Percentiles rank a stretch among this genome's conserved stretches.
These are phyloP conservation scores for Syncephalis fuscata DNA, from an alignment of 371 early-diverging fungal genomes.

Conservation along the genomic window DNA sequence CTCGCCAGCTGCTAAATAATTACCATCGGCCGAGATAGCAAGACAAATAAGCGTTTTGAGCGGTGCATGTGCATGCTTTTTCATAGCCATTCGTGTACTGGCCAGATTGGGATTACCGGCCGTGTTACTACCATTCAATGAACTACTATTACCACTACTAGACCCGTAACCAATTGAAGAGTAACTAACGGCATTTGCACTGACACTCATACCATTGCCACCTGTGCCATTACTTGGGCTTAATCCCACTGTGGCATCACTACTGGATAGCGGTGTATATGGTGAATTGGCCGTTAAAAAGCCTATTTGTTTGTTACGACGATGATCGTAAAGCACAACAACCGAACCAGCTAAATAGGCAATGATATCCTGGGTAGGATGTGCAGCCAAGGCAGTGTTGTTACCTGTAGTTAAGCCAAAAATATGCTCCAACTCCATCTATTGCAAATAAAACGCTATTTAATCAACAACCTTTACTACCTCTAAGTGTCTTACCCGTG, in stretches of 20 bases:
- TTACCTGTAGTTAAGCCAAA: constrained; percentile 39
- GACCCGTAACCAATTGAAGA: too few relatives aligned
- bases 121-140: too few relatives aligned
- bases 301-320: constrained; percentile 43
- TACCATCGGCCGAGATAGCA: constrained; percentile 60
- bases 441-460: not conserved
- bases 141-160: too few relatives aligned
- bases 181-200: constrained; percentile 2
- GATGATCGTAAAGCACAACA: constrained; percentile 52
- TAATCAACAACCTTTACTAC: not conserved
- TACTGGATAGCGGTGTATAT: not conserved
- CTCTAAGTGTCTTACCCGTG: not conserved
- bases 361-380: constrained; percentile 31
- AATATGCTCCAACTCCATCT: constrained; percentile 44
- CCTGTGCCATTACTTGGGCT: not conserved
- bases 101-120: not conserved
- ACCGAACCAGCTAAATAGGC: constrained; percentile 65
- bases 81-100: not conserved
- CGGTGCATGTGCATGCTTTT: constrained; percentile 5
- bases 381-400: constrained; percentile 33
- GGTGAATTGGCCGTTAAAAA: constrained; percentile 16
- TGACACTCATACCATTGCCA: too few relatives aligned
- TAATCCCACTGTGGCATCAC: not conserved
- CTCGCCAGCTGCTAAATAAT: constrained; percentile 66
- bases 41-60: constrained; percentile 22